Base-by-base conservation (phyloP, 345 rosid genomes). In the Citrus sp. region DNA sequence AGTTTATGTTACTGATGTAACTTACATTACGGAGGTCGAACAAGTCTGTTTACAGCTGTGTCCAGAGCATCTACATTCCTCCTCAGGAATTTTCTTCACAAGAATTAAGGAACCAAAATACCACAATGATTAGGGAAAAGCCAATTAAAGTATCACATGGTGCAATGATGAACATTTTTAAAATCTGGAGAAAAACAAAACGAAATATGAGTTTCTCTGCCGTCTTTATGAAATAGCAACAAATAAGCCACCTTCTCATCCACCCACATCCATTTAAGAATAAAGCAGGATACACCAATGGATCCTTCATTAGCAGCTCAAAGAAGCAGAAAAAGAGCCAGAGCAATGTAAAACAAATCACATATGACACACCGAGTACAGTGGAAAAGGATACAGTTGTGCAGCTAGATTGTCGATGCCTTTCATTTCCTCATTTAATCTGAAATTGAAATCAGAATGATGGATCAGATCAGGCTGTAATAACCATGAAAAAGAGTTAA, bases 361-460 rank as follows among this genome's bases (percentile, higher is more conserved):
- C 6, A 6, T 0, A 28, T 30, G 18, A 6, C 18, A 30, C 40
- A 19, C 25, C 3, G 16, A 21, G 70, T n/a, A 66, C 25, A 49
- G 37, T 3, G 1, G 37, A n/a, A 46, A 88, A 90, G 98, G 99
- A 94, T 96, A 96, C 99, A 96, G 73, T 70, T 90, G 88, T 67
- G 77, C 81, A 13, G 92, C 95, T 80, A 96, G 85, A 69, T 73
- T 79, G 60, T 94, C 95, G 68, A 86, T 61, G 46, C 93, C 95
- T 87, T 89, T 96, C 89, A 94, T 89, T 86, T 94, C 98, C 86
- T 94, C 93, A 22, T 96, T 96, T 75, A 96, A 84, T 87, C 99
- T 92, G 97, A 77, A 83, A 55, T 28, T 60, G 21, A 32, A 82
- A 42, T 69, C 27, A 21, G 54, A 32, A 51, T 34, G 35, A 56